Conservation (phyloP, 2,329 filamentous ascomycete species). For the Colletotrichum sp. region DNA sequence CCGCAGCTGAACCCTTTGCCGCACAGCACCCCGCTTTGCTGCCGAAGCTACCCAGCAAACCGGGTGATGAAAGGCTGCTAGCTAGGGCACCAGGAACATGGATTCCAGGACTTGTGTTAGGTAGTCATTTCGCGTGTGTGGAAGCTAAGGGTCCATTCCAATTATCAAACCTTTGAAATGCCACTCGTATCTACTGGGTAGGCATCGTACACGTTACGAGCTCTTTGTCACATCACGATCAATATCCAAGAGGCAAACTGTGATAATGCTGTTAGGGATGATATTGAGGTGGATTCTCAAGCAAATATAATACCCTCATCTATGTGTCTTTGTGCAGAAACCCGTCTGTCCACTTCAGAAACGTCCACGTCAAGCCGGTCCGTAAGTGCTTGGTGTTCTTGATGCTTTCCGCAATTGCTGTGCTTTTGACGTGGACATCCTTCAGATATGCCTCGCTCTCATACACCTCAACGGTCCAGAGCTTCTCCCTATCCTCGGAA, state of each 20-base stretch:
- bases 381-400: neutral
- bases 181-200: too few species aligned
- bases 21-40: neutral
- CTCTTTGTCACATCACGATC: neutral
- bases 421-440: neutral
- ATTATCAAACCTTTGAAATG: neutral
- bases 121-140: neutral
- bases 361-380: neutral
- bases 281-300: neutral
- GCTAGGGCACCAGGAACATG: neutral
- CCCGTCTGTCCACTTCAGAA: neutral
- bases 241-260: neutral
- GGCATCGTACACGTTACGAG: neutral
- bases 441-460: neutral
- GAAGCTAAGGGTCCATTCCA: neutral
- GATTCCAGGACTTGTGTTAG: neutral
- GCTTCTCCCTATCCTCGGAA: neutral
- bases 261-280: neutral
- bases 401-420: neutral
- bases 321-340: neutral
- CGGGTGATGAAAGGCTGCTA: neutral
- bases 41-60: neutral
- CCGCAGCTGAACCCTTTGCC: neutral
- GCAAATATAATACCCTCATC: rapidly evolving
- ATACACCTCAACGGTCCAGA: neutral